Conservation (phyloP, 352 stramenopile species). For the Pythium myriotylum region DNA sequence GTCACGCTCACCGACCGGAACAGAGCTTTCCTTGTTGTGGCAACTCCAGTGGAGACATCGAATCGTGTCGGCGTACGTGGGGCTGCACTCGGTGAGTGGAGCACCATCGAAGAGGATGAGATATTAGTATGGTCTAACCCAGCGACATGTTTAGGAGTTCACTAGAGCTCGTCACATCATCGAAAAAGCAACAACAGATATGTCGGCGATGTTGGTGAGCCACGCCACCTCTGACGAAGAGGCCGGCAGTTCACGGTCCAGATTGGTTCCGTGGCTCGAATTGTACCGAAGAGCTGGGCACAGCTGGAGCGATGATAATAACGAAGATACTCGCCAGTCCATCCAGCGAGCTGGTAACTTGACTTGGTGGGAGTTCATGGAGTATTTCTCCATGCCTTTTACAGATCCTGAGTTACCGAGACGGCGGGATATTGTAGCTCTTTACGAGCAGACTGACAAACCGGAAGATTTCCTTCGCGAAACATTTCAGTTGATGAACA, state of each 20-base stretch:
- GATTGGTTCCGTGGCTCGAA: constrained; percentile 70
- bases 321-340: constrained; percentile 37
- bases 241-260: constrained; percentile 19
- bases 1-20: constrained; percentile 55
- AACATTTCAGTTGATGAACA: constrained; percentile 44
- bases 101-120: constrained; percentile 14
- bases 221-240: constrained; percentile 21
- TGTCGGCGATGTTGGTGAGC: constrained; percentile 14
- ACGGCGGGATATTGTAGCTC: constrained; percentile 59
- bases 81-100: constrained; percentile 47
- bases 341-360: constrained; percentile 46
- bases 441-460: constrained; percentile 62
- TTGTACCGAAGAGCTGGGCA: constrained; percentile 65
- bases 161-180: constrained; percentile 16
- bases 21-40: constrained; percentile 66
- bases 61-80: constrained; percentile 62
- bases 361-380: constrained; percentile 74
- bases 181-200: constrained; percentile 19
- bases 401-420: constrained; percentile 57
- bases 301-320: constrained; percentile 55
- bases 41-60: constrained; percentile 69
- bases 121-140: not conserved
- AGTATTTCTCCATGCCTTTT: constrained; percentile 84
- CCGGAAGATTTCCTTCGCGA: constrained; percentile 62
- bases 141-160: constrained; percentile 18